Conservation (phyloP, 768 basidiomycete genomes). For the Tephrocybe sp. region DNA sequence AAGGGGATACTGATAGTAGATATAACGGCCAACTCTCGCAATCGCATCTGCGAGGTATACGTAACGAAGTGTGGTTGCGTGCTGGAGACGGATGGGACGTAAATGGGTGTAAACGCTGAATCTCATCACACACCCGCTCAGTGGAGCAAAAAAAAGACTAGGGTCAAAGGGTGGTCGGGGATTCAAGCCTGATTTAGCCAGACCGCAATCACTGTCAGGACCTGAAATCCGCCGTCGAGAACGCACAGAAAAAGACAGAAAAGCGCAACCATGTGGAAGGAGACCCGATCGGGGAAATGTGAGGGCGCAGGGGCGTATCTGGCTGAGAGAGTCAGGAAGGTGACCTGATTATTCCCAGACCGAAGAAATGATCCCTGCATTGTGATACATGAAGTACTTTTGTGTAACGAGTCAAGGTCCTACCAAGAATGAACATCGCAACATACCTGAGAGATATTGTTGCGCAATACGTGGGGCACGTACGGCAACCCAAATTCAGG, state of each 20-base stretch:
- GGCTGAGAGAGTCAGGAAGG: background rate
- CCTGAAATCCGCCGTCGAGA: slow-evolving; percentile 1
- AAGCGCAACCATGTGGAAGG: background rate
- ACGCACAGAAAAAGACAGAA: background rate
- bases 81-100: too few relatives aligned
- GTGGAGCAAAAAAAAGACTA: background rate
- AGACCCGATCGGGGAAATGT: background rate
- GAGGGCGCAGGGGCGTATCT: slow-evolving; percentile 2
- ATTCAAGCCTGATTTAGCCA: too few relatives aligned
- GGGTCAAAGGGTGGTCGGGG: slow-evolving; percentile 7
- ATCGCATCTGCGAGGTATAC: too few relatives aligned
- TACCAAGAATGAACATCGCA: background rate
- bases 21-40: too few relatives aligned
- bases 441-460: too few relatives aligned
- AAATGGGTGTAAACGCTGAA: too few relatives aligned
- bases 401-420: background rate
- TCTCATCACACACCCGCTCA: background rate
- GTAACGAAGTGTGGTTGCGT: too few relatives aligned
- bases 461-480: too few relatives aligned
- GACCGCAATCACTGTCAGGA: background rate
- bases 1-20: too few relatives aligned
- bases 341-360: background rate
- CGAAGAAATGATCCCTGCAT: slow-evolving; percentile 1
- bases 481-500: too few relatives aligned
- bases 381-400: background rate